These are phyloP conservation scores for Globisporangium cystogenes DNA, from an alignment of 352 stramenopile species.

Conservation along the genomic window DNA sequence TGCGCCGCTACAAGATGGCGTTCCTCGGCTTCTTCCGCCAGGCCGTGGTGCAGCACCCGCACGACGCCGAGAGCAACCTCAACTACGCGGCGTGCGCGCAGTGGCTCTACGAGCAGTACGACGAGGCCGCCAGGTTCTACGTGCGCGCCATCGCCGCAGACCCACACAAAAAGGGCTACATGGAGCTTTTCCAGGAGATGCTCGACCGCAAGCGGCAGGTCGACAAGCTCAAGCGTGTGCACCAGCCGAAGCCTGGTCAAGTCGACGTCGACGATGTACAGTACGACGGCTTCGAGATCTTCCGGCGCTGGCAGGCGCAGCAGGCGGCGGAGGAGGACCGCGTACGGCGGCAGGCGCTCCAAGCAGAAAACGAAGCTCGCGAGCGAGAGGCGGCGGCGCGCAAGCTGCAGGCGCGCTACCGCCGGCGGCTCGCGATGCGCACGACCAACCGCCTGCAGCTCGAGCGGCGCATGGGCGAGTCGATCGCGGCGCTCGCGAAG, in stretches of 20 bases:
- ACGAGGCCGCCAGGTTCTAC: slow-evolving; percentile 57
- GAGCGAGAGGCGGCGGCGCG: slow-evolving; percentile 29
- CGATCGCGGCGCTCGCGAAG: slow-evolving; percentile 37
- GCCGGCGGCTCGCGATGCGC: slow-evolving; percentile 44
- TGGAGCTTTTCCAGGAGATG: slow-evolving; percentile 80
- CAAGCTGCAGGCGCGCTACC: slow-evolving; percentile 66
- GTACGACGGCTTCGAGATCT: slow-evolving; percentile 61
- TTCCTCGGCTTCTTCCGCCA: slow-evolving; percentile 78
- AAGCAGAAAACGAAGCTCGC: slow-evolving; percentile 18
- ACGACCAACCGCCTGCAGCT: slow-evolving; percentile 37
- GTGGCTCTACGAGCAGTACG: slow-evolving; percentile 66
- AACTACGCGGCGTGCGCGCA: slow-evolving; percentile 79
- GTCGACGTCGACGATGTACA: slow-evolving; percentile 21
- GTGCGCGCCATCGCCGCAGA: slow-evolving; percentile 56
- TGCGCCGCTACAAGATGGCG: slow-evolving; percentile 71
- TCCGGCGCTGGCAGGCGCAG: slow-evolving; percentile 60
- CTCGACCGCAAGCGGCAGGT: slow-evolving; percentile 42
- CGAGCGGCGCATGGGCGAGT: slow-evolving; percentile 39
- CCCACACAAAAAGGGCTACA: slow-evolving; percentile 48
- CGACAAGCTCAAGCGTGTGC: slow-evolving; percentile 17
- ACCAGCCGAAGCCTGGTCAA: background rate
- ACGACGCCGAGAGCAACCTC: slow-evolving; percentile 53
- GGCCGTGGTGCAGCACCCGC: slow-evolving; percentile 56
- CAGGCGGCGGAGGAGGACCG: slow-evolving; percentile 53
- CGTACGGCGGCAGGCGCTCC: slow-evolving; percentile 18